phyloP scores from a whole-genome alignment of 2,329 filamentous ascomycete genomes.

The Aspergillus amoenus region DNA sequence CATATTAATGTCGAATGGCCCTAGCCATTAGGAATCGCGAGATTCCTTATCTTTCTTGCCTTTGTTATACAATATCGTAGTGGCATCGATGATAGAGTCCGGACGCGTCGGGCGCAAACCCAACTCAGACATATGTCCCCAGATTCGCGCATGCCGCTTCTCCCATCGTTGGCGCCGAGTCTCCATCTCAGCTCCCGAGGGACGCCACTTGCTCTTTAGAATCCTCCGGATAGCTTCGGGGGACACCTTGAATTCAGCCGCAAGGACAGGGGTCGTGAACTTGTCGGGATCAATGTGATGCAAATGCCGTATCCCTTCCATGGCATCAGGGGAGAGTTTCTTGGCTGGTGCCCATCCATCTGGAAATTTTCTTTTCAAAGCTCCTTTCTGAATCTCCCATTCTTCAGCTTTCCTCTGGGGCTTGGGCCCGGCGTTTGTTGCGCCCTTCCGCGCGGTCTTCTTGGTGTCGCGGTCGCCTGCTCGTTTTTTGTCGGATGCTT shows the following conservation, averaged over 20 bases:
- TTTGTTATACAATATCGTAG: slow-evolving; percentile 25
- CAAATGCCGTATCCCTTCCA: slow-evolving; percentile 84
- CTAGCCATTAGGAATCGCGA: background rate
- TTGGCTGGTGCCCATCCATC: slow-evolving; percentile 79
- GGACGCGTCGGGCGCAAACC: slow-evolving; percentile 55
- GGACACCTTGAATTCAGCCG: slow-evolving; percentile 80
- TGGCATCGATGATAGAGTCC: slow-evolving; percentile 24
- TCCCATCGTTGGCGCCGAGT: slow-evolving; percentile 46
- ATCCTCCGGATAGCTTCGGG: slow-evolving; percentile 85
- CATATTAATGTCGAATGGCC: background rate
- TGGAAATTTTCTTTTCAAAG: slow-evolving; percentile 74
- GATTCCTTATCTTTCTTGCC: slow-evolving; percentile 1
- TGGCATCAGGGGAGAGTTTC: slow-evolving; percentile 83
- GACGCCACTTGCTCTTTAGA: slow-evolving; percentile 58
- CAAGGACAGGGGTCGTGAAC: slow-evolving; percentile 73
- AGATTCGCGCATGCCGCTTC: slow-evolving; percentile 45
- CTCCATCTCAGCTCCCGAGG: slow-evolving; percentile 39
- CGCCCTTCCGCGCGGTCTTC: background rate
- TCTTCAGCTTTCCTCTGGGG: slow-evolving; percentile 42
- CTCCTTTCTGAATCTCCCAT: slow-evolving; percentile 77
- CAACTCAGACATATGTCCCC: slow-evolving; percentile 46
- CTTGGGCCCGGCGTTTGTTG: background rate
- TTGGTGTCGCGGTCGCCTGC: background rate
- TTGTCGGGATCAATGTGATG: slow-evolving; percentile 72
- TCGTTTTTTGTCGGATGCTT: background rate